Evolutionary conservation across 768 basidiomycete genomes (phyloP).

Genomic region (Crepidotus variabilis): DNA sequence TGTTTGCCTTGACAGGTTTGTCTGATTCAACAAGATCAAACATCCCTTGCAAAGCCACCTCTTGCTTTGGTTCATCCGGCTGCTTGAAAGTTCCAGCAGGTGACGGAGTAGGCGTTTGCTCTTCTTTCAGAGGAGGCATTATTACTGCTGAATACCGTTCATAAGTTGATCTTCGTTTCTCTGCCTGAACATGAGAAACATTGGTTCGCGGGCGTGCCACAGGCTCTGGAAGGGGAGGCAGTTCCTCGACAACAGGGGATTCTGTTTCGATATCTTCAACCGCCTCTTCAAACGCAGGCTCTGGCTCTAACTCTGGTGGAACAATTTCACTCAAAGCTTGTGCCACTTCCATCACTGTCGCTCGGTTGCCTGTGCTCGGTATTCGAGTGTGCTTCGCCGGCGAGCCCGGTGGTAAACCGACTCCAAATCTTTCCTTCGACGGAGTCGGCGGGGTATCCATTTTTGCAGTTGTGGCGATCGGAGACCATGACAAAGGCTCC

Average conservation of each 20-base stretch:
- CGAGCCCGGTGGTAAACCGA: slow-evolving; percentile 11
- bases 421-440: not conserved
- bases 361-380: slow-evolving; percentile 65
- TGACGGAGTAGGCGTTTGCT: slow-evolving; percentile 52
- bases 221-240: slow-evolving; percentile 10
- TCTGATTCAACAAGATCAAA: not conserved
- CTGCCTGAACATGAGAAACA: slow-evolving; percentile 29
- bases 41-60: not conserved
- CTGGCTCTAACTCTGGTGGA: not conserved
- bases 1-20: no score
- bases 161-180: slow-evolving; percentile 64
- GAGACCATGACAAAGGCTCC: not conserved
- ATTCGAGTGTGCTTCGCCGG: slow-evolving; percentile 50
- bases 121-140: slow-evolving; percentile 67
- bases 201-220: slow-evolving; percentile 17
- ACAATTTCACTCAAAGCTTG: slow-evolving; percentile 45
- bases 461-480: not conserved
- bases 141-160: slow-evolving; percentile 62
- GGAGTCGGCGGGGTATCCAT: not conserved
- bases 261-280: slow-evolving; percentile 22
- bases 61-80: not conserved
- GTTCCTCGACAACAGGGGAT: not conserved
- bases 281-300: slow-evolving; percentile 50
- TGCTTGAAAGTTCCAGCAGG: slow-evolving; percentile 47
- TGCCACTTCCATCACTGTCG: slow-evolving; percentile 77